A percentile compares a stretch with the other conserved stretches of the same genome.
phyloP scores from a whole-genome alignment of 805 yeast genomes.

The Suhomyces xylopsoci region DNA sequence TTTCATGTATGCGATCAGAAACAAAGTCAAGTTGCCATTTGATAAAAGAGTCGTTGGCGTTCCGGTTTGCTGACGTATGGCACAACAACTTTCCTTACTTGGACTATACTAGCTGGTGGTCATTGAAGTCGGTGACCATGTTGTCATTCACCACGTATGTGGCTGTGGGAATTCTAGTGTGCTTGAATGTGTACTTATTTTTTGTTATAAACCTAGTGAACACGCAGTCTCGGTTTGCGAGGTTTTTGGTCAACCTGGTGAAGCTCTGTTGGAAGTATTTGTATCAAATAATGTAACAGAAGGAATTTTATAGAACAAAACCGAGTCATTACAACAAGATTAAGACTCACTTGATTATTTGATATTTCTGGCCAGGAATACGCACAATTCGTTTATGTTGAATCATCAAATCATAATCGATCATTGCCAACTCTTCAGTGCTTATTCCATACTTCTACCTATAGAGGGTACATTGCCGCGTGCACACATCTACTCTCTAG shows the following conservation, averaged over 20 bases:
- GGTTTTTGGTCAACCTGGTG: neutral
- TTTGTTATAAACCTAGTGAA: neutral
- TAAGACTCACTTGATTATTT: too few species aligned
- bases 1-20: neutral
- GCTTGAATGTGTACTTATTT: slow-evolving; percentile 8
- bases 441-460: neutral
- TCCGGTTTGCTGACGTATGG: neutral
- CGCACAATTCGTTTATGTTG: neutral
- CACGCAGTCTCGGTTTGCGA: neutral
- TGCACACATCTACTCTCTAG: neutral
- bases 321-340: too few species aligned
- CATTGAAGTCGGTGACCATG: slow-evolving; percentile 6
- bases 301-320: neutral
- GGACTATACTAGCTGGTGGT: slow-evolving; percentile 1
- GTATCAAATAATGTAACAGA: neutral
- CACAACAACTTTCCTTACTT: neutral
- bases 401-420: neutral
- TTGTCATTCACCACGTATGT: slow-evolving; percentile 3
- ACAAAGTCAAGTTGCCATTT: neutral
- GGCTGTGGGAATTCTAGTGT: slow-evolving; percentile 5
- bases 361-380: neutral
- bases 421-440: neutral
- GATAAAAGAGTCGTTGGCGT: neutral
- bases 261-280: neutral
- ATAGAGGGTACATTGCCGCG: neutral